Evolutionary conservation across 2,329 filamentous ascomycete species (phyloP).

Genomic region (Byssochlamys sp.): DNA sequence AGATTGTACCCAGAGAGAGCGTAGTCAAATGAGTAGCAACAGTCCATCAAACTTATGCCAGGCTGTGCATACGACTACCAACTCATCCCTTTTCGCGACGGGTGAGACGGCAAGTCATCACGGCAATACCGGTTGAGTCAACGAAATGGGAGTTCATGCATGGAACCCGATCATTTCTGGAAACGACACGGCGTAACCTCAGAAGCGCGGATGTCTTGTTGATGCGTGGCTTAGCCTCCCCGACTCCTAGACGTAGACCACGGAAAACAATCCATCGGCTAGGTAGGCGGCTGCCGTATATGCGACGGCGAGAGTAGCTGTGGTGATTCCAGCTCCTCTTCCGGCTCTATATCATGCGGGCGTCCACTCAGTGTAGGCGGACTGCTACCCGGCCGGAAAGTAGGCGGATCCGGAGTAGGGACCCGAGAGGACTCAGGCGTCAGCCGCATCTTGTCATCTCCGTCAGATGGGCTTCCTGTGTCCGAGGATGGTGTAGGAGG

Average conservation of each 20-base stretch:
- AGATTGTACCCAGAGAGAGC: neutral
- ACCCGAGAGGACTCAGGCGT: conserved; percentile 13
- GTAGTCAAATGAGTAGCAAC: neutral
- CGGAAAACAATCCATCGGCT: neutral
- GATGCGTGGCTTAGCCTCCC: neutral
- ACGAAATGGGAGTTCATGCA: neutral
- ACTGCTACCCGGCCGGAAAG: conserved; percentile 11
- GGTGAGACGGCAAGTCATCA: neutral
- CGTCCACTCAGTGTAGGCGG: conserved; percentile 5
- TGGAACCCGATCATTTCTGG: neutral
- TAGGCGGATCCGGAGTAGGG: conserved; percentile 14
- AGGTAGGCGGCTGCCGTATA: neutral
- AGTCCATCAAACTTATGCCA: neutral
- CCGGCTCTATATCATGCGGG: neutral
- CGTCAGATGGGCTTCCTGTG: conserved; percentile 8
- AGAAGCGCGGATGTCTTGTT: neutral
- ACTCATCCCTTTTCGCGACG: neutral
- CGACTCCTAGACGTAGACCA: neutral
- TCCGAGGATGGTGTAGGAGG: conserved; percentile 32
- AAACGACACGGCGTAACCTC: neutral
- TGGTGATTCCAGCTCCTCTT: neutral
- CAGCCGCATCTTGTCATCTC: conserved; percentile 11
- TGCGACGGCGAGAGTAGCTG: neutral
- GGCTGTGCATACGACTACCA: neutral
- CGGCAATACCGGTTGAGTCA: neutral